A percentile compares a stretch with the other conserved stretches of the same genome.
phyloP scores from a whole-genome alignment of 495 filamentous ascomycete species.

The Xylaria nigripes region DNA sequence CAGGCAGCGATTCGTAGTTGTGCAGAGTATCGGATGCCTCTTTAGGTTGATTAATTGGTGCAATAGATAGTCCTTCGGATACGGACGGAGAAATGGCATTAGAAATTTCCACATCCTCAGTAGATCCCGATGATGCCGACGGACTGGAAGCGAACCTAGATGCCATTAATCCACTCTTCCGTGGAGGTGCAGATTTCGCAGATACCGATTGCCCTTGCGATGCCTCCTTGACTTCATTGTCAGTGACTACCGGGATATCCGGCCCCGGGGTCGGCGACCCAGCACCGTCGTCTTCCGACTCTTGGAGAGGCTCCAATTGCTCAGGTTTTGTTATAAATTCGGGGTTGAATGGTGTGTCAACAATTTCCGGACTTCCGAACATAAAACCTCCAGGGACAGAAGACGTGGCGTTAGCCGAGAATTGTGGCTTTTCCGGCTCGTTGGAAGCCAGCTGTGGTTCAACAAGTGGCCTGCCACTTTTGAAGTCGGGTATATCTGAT shows the following conservation, averaged over 20 bases:
- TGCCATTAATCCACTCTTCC: conserved; percentile 13
- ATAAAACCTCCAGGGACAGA: conserved; percentile 52
- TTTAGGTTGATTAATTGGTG: conserved; percentile 12
- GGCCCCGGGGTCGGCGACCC: conserved; percentile 30
- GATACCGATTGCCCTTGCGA: conserved; percentile 14
- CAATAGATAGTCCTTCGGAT: conserved; percentile 15
- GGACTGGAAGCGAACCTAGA: conserved; percentile 32
- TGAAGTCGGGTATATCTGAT: conserved; percentile 33
- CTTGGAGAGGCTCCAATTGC: conserved; percentile 34
- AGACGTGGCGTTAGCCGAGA: conserved; percentile 60
- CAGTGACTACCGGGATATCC: conserved; percentile 15
- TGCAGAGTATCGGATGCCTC: conserved; percentile 20
- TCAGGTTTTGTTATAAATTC: conserved; percentile 15
- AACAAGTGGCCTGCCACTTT: conserved; percentile 33
- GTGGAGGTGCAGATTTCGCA: conserved; percentile 9
- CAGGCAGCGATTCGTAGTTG: conserved; percentile 22
- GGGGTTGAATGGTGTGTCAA: conserved; percentile 15
- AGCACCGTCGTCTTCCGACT: conserved; percentile 35
- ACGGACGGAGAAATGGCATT: conserved; percentile 27
- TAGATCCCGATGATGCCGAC: conserved; percentile 27
- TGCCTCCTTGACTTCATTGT: conserved; percentile 18
- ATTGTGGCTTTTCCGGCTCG: conserved; percentile 46
- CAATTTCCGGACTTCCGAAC: conserved; percentile 23
- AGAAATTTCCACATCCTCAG: conserved; percentile 15
- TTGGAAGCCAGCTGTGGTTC: conserved; percentile 26